Base-by-base conservation (phyloP, 768 basidiomycete genomes). In the Peribolospora baueri region DNA sequence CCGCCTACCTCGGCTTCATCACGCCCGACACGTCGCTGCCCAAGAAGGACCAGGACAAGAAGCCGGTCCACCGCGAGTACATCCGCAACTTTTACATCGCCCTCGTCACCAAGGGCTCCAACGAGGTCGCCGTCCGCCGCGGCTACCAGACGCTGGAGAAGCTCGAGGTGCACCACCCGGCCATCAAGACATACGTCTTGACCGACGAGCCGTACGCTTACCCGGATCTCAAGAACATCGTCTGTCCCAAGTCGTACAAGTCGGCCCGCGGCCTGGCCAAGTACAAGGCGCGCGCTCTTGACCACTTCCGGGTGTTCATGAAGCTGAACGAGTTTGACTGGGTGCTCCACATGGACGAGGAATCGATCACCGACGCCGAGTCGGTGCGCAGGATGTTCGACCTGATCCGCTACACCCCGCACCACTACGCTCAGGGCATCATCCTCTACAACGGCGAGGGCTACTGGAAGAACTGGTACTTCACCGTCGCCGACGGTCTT, bases 231-330 rank as follows among this genome's bases (percentile, higher is more conserved):
- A 61, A 64, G 54, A 65, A 65, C 62, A 64, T 65, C 51, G 64
- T 65, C 56, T 65, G 64, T 58, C 64, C 64, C 46, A 65, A 65
- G 56, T 61, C 63, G 52, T 65, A 65, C 60, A 62, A 62, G 56
- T 63, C 61, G 38, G 63, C 64, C 38, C 59, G 63, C 53, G 64
- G 64, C 53, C 63, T 63, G 59, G 64, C 64, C 51, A 65, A 65
- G 61, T 64, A 65, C 64, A 65, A 65, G 63, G 64, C 64, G 50
- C 64, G 64, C 52, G 64, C 64, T 42, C 62, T 65, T 57, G 64
- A 65, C 56, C 64, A 65, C 60, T 64, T 65, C 64, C 64, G 64
- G 39, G 63, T 61, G 56, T 61, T 62, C 58, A 62, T 65, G 55
- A 62, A 61, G 43, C 63, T 65, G 52, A 62, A 62, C 48, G 62